Conservation (phyloP, 345 rosid genomes). For the Ceriops tagal region DNA sequence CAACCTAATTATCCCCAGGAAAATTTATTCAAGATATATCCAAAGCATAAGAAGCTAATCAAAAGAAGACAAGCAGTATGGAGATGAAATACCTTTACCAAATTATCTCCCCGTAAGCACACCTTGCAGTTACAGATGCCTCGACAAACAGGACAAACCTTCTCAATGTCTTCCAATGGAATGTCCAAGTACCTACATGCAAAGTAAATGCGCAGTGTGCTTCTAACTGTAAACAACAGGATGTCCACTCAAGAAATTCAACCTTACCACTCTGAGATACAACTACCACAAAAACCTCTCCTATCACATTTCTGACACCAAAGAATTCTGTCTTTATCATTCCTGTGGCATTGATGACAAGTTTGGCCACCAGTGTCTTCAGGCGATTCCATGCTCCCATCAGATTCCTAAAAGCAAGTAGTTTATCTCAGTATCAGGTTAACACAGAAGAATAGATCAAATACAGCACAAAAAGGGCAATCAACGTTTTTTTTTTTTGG, state of each 20-base stretch:
- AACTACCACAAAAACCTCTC: slow-evolving; percentile 82
- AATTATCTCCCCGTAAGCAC: slow-evolving; percentile 78
- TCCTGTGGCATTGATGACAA: slow-evolving; percentile 85
- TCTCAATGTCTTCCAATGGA: slow-evolving; percentile 72
- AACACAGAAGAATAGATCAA: not conserved
- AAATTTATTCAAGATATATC: not conserved
- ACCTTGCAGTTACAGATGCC: slow-evolving; percentile 86
- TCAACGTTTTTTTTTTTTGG: not conserved
- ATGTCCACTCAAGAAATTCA: slow-evolving; percentile 18
- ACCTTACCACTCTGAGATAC: slow-evolving; percentile 68
- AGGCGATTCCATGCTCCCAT: slow-evolving; percentile 58
- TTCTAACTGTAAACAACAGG: slow-evolving; percentile 3
- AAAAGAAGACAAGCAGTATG: not conserved
- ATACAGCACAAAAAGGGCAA: not conserved
- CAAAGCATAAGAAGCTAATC: slow-evolving; percentile 1
- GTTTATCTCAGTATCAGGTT: slow-evolving; percentile 10
- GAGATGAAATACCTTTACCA: slow-evolving; percentile 60
- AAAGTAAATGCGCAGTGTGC: slow-evolving; percentile 12
- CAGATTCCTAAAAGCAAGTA: slow-evolving; percentile 58
- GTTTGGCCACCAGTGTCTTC: slow-evolving; percentile 65
- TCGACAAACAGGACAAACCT: slow-evolving; percentile 90
- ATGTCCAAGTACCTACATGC: slow-evolving; percentile 60
- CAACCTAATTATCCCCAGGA: no score
- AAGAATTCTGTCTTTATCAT: slow-evolving; percentile 51
- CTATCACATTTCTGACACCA: slow-evolving; percentile 80